phyloP scores from a whole-genome alignment of 441 rosid genomes.

The Gossypium trilobum region DNA sequence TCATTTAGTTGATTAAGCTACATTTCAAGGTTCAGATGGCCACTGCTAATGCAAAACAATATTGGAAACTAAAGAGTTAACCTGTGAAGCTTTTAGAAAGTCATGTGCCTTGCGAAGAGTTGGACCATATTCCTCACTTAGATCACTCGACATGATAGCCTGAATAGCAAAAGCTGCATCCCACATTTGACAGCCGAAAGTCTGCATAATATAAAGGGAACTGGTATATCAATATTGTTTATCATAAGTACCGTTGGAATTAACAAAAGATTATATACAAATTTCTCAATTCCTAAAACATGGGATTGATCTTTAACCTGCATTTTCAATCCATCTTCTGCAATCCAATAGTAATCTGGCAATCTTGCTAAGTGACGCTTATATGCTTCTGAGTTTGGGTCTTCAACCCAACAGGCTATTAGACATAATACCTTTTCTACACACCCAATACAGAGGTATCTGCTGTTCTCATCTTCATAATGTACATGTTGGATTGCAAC shows the following conservation, averaged over 20 bases:
- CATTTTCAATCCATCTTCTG: slow-evolving; percentile 58
- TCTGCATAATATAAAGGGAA: slow-evolving; percentile 22
- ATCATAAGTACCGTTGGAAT: background rate
- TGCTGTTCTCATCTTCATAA: slow-evolving; percentile 49
- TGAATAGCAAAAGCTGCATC: slow-evolving; percentile 49
- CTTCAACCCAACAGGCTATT: slow-evolving; percentile 51
- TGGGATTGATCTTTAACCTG: slow-evolving; percentile 24
- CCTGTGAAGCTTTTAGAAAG: slow-evolving; percentile 51
- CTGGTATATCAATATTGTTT: background rate
- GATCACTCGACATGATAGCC: slow-evolving; percentile 39
- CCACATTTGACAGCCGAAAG: slow-evolving; percentile 52
- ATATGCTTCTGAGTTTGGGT: slow-evolving; percentile 42
- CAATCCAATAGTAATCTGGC: slow-evolving; percentile 50
- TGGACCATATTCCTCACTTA: slow-evolving; percentile 24
- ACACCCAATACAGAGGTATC: slow-evolving; percentile 47
- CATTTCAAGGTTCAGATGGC: slow-evolving; percentile 2
- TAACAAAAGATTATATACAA: background rate
- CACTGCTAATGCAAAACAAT: background rate
- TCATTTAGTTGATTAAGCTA: slow-evolving; percentile 1
- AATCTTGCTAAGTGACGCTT: slow-evolving; percentile 46
- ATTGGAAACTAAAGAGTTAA: slow-evolving; percentile 10
- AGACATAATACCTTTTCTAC: slow-evolving; percentile 48
- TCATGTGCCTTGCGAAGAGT: slow-evolving; percentile 43
- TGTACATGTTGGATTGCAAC: slow-evolving; percentile 41
- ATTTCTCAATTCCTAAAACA: background rate